Base-by-base conservation (phyloP, 202 grass and related monocot genomes). In the Schoenoplectus triqueter region DNA sequence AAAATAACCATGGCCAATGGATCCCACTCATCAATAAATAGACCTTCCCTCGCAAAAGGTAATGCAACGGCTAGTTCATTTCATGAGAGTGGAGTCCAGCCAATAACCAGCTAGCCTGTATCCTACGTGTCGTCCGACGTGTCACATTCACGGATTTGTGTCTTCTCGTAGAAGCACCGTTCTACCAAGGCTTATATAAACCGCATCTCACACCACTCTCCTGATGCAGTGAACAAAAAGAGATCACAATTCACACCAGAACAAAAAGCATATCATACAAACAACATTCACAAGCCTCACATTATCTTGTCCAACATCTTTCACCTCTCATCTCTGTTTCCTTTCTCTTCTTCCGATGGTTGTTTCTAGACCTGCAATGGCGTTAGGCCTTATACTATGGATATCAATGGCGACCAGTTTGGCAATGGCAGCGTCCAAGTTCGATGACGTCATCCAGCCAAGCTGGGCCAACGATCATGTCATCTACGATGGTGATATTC, bases 381-480 rank as follows among this genome's bases (percentile, higher is more conserved):
- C 47, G 42, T 52, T 76, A 20, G 41, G 1, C 5, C 2, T 69
- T 44, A 4, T 79, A 10, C 14, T 79, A 13, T 76, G 73, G 65
- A 46, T 81, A 42, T 19, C 49, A 50, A 4, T 84, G 41, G 64
- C 2, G 17, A 2, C 41, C 1, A 76, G 13, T 0, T 78, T 8
- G 39, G 80, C 49, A 55, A 54, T 68, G 22, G 49, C 45, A 10
- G 41, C 9, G 21, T 52, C 63, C 3, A 98, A 91, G 91, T 91
- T 95, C 77, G 95, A 94, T 68, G 95, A 87, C 13, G 92, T 98
- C 56, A 89, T 98, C 83, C 91, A 92, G 87, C 91, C 95, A 7
- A 95, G 93, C 88, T 98, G 95, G 95, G 95, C 95, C 39, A 93
- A 88, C 42, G 95, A 98, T 85, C 95, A 95, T 59, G 67, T 98